phyloP scores from a whole-genome alignment of 768 basidiomycete genomes.

The Mycena leptocephala region DNA sequence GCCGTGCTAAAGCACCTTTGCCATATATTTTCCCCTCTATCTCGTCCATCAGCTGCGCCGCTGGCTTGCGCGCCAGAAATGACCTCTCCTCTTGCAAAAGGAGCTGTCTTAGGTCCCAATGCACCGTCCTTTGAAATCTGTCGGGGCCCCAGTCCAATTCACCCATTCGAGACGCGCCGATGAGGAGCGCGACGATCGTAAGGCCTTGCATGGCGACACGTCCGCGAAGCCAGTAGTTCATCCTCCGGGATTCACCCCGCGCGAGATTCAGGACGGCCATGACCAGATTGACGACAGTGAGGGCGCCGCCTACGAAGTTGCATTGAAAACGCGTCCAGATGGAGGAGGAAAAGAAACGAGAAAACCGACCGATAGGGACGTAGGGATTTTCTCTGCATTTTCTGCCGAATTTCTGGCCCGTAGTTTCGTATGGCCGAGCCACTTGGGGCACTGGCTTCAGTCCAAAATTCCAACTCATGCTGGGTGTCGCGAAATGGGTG shows the following conservation, averaged over 20 bases:
- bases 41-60: slow-evolving; percentile 31
- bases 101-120: slow-evolving; percentile 38
- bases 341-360: background rate
- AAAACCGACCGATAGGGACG: slow-evolving; percentile 69
- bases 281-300: slow-evolving; percentile 67
- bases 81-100: slow-evolving; percentile 37
- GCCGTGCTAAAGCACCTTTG: slow-evolving; percentile 22
- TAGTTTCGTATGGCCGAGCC: slow-evolving; percentile 50
- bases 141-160: slow-evolving; percentile 39
- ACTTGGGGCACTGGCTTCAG: slow-evolving; percentile 35
- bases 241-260: slow-evolving; percentile 61
- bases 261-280: slow-evolving; percentile 68
- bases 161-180: slow-evolving; percentile 39
- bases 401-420: slow-evolving; percentile 56
- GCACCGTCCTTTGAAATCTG: slow-evolving; percentile 33
- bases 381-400: slow-evolving; percentile 74
- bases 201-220: slow-evolving; percentile 73
- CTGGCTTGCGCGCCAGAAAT: slow-evolving; percentile 33
- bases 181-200: slow-evolving; percentile 68
- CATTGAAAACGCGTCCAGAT: background rate
- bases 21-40: slow-evolving; percentile 29
- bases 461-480: slow-evolving; percentile 37
- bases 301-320: slow-evolving; percentile 56
- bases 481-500: background rate
- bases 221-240: slow-evolving; percentile 74